phyloP scores from a whole-genome alignment of 169 alveolate species.

The Amoebophrya sp. region DNA sequence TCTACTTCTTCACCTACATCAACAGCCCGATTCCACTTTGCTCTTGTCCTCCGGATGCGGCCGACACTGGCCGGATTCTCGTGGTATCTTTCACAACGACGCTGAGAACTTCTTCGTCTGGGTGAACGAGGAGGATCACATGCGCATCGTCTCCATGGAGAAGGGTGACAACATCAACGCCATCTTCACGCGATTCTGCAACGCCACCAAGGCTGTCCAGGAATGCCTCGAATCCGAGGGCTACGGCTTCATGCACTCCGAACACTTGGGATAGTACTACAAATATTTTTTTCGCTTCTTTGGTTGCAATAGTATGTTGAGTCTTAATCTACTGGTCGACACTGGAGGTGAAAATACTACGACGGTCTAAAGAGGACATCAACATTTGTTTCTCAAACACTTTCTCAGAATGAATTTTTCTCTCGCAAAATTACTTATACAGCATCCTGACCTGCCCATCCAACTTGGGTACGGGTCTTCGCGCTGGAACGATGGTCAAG shows the following conservation, averaged over 20 bases:
- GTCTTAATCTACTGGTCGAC: too few relatives aligned
- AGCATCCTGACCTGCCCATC: constrained; percentile 56
- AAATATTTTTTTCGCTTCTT: too few relatives aligned
- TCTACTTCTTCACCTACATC: too few relatives aligned
- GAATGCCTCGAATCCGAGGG: constrained; percentile 41
- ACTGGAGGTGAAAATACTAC: too few relatives aligned
- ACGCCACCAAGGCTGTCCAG: constrained; percentile 49
- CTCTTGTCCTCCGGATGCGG: constrained; percentile 40
- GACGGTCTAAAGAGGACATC: too few relatives aligned
- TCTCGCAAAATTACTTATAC: too few relatives aligned
- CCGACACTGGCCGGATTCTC: constrained; percentile 59
- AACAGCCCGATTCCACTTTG: constrained; percentile 45
- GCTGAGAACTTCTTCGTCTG: constrained; percentile 54
- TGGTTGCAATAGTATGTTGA: too few relatives aligned
- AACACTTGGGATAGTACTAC: constrained; percentile 47
- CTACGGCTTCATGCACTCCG: constrained; percentile 41
- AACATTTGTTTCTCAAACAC: too few relatives aligned
- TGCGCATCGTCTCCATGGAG: constrained; percentile 57
- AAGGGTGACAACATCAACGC: constrained; percentile 52
- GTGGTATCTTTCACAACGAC: constrained; percentile 55
- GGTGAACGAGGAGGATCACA: constrained; percentile 60
- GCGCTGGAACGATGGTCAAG: constrained; percentile 54
- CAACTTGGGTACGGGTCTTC: constrained; percentile 57
- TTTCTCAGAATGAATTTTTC: too few relatives aligned
- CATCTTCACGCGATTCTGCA: constrained; percentile 53